Evolutionary conservation across 805 yeast species (phyloP).

Genomic region (Starmerella tilneyi): DNA sequence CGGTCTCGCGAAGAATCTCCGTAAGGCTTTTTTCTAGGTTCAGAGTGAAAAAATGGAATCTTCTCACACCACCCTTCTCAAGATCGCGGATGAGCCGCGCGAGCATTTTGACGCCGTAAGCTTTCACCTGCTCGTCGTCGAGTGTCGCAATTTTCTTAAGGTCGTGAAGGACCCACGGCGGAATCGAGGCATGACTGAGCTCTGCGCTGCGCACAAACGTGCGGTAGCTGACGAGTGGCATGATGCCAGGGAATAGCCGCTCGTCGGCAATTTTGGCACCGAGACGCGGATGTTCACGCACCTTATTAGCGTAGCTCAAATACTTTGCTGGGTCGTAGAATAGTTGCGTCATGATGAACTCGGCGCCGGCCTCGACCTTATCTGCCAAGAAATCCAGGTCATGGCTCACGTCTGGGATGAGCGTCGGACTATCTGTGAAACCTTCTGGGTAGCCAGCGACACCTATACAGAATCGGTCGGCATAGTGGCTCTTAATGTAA

Average conservation of each 20-base stretch:
- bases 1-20: constrained; percentile 58
- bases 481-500: constrained; percentile 58
- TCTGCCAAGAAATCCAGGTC: constrained; percentile 76
- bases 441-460: constrained; percentile 99
- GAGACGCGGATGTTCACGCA: constrained; percentile 40
- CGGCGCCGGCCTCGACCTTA: constrained; percentile 90
- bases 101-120: constrained; percentile 68
- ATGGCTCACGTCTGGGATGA: constrained; percentile 50
- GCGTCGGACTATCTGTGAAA: constrained; percentile 76
- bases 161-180: constrained; percentile 55
- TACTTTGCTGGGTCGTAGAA: constrained; percentile 81
- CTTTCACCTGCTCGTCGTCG: constrained; percentile 85
- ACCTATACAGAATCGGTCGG: constrained; percentile 81
- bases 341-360: constrained; percentile 80
- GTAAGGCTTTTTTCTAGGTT: constrained; percentile 90
- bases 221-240: constrained; percentile 93
- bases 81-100: constrained; percentile 68
- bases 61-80: constrained; percentile 50
- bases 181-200: constrained; percentile 81
- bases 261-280: constrained; percentile 57
- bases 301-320: constrained; percentile 59
- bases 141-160: constrained; percentile 61
- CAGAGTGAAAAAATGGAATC: constrained; percentile 86
- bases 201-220: constrained; percentile 85
- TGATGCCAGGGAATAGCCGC: constrained; percentile 93